Base-by-base conservation (phyloP, 495 filamentous ascomycete species). In the Penicillium mononematosum region DNA sequence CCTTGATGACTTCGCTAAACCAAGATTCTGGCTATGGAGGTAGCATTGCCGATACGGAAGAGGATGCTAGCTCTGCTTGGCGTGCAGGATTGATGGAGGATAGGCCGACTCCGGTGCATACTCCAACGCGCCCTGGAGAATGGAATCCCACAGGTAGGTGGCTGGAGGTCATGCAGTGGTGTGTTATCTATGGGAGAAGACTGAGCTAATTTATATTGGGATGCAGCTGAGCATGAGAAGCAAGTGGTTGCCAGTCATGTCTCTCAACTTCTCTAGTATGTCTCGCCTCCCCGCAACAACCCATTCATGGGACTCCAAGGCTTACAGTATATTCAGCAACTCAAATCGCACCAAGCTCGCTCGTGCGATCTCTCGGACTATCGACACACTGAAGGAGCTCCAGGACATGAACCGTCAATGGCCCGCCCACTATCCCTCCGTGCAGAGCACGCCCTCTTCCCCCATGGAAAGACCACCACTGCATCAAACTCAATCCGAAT, bases 361-460 rank as follows among this genome's bases (percentile, higher is more conserved):
- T 45, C 87, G 92, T 42, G 86, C 90, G 38, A 96, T 98, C 66
- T 88, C 84, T 61, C 80, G 83, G 27, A 91, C 90, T 4, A 83
- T 96, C 50, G 92, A 98, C 42, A 87, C 88, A 1, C 66, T 91
- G 58, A 84, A 86, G 74, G 82, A 83, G 51, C 81, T 98, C 50
- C 91, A 96, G 72, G 84, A 89, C 62, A 92, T 87, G 81, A 98
- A 98, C 61, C 74, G 86, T 29, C 81, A 83, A 70, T 98, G 95
- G 94, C 95, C 94, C 5, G 92, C 92, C 36, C 89, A 92, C 64
- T 98, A 98, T 66, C 95, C 94, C 48, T 90, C 92, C 16, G 87
- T 96, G 14, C 86, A 90, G 66, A 83, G 80, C 48, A 67, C 81
- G 32, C 81, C 80, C 31, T 65, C 72, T 49, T 72, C 80, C 22